A percentile compares a stretch with the other conserved stretches of the same genome.
Evolutionary conservation across 148 eudicot genomes (phyloP).

Genomic region (Rhododendron ovatum): DNA sequence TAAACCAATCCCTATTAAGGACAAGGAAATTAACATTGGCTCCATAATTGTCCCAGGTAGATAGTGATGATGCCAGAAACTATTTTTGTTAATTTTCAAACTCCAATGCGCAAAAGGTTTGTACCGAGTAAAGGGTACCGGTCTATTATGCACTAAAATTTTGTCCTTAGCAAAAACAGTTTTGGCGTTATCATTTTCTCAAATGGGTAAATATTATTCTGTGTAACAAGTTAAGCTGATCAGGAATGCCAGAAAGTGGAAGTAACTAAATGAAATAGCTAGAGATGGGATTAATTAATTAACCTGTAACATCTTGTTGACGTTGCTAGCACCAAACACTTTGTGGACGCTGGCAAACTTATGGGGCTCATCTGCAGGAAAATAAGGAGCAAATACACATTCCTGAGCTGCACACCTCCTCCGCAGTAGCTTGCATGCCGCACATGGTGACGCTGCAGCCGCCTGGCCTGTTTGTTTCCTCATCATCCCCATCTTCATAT

Average conservation of each 20-base stretch:
- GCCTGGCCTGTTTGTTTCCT: conserved; percentile 47
- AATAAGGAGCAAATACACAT: conserved; percentile 49
- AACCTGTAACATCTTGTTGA: conserved; percentile 57
- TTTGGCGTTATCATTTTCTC: too few relatives aligned
- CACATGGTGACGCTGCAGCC: conserved; percentile 34
- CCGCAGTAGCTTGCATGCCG: conserved; percentile 53
- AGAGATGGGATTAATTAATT: background rate
- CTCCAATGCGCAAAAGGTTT: too few relatives aligned
- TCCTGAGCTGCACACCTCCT: conserved; percentile 40
- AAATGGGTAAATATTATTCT: too few relatives aligned
- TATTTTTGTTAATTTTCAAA: too few relatives aligned
- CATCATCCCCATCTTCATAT: conserved; percentile 6
- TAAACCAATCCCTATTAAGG: background rate
- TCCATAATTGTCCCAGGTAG: too few relatives aligned
- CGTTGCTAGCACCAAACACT: conserved; percentile 37
- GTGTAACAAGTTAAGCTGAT: too few relatives aligned
- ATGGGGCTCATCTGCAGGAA: conserved; percentile 51
- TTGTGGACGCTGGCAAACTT: conserved; percentile 57
- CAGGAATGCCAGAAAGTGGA: background rate
- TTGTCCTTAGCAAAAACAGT: too few relatives aligned
- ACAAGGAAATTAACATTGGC: background rate
- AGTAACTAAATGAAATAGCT: background rate
- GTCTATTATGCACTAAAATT: too few relatives aligned
- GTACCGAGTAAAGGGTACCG: too few relatives aligned
- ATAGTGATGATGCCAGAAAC: too few relatives aligned